Evolutionary conservation across 1,284 basidiomycete species (phyloP), one percentile per base, ranked within the genome.

Genomic region (Papiliotrema nemorosa): DNA sequence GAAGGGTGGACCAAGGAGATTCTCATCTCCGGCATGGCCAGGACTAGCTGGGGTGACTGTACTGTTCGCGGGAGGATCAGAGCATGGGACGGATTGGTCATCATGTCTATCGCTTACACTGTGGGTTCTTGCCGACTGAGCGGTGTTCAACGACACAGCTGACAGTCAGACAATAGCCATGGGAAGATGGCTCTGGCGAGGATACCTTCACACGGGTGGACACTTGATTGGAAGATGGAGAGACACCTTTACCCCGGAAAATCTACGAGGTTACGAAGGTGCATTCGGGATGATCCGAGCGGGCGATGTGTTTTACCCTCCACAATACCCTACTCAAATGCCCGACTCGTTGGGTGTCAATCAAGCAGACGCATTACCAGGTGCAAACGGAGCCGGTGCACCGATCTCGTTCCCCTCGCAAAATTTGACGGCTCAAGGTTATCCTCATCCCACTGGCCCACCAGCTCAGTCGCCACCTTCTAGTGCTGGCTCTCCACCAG

Each of bases 1-100:
- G 56, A 63, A 14, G 73, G 73, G 2, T 75, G 69, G 67, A 73
- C 72, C 2, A 74, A 74, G 55, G 74, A 76, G 66, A 72, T 76
- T 47, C 47, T 74, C 21, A 45, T 76, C 9, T 59, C 63, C 31
- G 74, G 74, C 2, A 57, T 58, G 41, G 66, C 57, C 47, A 55
- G 64, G 12, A 59, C 61, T 13, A 54, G 54, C 31, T 73, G 70
- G 69, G 70, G 70, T 5, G 57, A 54, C 57, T 57, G 62, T 7
- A 61, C 53, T 35, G 44, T 73, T 5, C 58, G 66, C n/a, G 73
- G 74, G 0, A 53, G 74, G 20, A 62, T 76, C 2, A 57, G 74
- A 39, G 54, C 68, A 3, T 76, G 73, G 72, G 73, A 75, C 46
- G 73, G 72, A 4, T 51, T 75, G 18, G 61, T 75, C 3, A 66